Base-by-base conservation (phyloP, 2,329 filamentous ascomycete species). In the Paraconiothyrium brasiliense region DNA sequence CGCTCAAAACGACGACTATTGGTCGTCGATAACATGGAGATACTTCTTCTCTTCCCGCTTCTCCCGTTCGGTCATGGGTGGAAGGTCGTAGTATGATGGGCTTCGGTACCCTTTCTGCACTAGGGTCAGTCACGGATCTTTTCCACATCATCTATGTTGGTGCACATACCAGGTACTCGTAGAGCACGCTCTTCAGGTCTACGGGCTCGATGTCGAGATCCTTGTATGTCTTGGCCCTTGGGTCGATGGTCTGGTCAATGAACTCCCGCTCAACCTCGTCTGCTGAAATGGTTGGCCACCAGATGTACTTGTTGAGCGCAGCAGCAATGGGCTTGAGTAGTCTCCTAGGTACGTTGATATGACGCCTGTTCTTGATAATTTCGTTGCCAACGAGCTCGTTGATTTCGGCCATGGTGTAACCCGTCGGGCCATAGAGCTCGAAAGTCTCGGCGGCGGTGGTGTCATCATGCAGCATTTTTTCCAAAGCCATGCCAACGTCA, bases 31-130 rank as follows among this genome's bases (percentile, higher is more conserved):
- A 62, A 99, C 94, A 80, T 99, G 95, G 79, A 98, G 84, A 80
- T 97, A 99, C 85, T 97, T 95, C 87, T 90, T 95, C 82, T 98
- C 94, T 80, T 98, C 94, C 73, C 87, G 86, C 86, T 90, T 95
- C 86, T 99, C 95, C 80, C 91, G 92, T 83, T 97, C 94, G 37
- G 94, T 97, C 74, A 94, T 90, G 52, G 95, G 94, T 54, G 95
- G 95, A 69, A 98, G 86, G 78, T 99, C 94, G 81, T 96, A 97
- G 87, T 90, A 95, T 73, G 89, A 87, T 60, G 91, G 87, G 81
- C 92, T 94, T 77, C 95, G 91, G 85, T 92, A 97, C 79, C 89
- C 91, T 91, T 96, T 91, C 92, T 94, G 71, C 68, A 56, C 69
- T 37, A 59, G 14, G 20, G 68, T 77, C 20, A 60, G 43, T 51